These are phyloP conservation scores for Anaeromyces robustus DNA, from an alignment of 192 early-diverging fungal genomes.

Conservation along the genomic window DNA sequence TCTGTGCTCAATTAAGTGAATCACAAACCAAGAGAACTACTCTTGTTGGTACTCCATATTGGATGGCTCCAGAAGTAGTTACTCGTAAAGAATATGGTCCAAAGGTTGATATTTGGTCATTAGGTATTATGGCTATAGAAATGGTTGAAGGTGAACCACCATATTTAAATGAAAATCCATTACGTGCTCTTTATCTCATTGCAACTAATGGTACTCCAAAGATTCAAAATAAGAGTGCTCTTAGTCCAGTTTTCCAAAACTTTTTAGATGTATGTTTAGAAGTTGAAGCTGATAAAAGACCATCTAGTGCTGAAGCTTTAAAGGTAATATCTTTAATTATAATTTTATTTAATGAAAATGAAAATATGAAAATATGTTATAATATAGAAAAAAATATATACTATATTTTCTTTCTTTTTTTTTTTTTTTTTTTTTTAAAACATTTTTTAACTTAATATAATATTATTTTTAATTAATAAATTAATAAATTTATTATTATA, in stretches of 20 bases:
- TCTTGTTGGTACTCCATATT: slow-evolving; percentile 79
- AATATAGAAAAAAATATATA: no score
- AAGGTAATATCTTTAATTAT: neutral
- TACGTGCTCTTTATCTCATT: slow-evolving; percentile 47
- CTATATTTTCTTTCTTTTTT: no score
- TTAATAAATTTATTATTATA: no score
- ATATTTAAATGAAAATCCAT: slow-evolving; percentile 85
- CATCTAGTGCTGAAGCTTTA: neutral
- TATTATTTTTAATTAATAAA: no score
- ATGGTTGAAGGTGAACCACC: slow-evolving; percentile 97
- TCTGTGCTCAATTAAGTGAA: slow-evolving; percentile 62
- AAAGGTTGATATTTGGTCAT: slow-evolving; percentile 94
- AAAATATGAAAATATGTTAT: no score
- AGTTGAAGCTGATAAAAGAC: neutral
- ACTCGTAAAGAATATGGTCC: slow-evolving; percentile 77
- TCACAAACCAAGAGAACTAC: slow-evolving; percentile 52
- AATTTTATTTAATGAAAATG: neutral
- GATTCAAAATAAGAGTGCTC: slow-evolving; percentile 41
- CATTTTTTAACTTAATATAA: no score
- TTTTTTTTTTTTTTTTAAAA: no score
- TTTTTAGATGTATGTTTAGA: neutral
- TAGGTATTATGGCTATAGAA: slow-evolving; percentile 95
- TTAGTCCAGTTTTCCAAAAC: neutral
- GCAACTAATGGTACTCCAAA: slow-evolving; percentile 89
- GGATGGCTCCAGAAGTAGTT: slow-evolving; percentile 98